Evolutionary conservation across 169 alveolate species (phyloP).

Genomic region (Eimeria brunetti): DNA sequence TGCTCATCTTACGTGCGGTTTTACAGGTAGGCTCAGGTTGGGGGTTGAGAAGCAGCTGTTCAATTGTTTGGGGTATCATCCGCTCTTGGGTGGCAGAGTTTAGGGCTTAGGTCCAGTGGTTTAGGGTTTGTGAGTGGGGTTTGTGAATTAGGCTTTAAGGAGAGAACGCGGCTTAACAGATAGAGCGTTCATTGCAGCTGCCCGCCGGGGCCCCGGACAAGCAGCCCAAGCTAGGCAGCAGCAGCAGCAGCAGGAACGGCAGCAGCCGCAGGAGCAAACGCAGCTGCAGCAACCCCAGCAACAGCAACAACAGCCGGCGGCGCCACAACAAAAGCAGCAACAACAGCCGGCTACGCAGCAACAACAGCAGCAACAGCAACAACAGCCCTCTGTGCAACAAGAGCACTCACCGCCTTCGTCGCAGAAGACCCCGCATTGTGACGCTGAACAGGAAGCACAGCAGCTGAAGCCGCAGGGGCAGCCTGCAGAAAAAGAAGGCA

Average conservation of each 20-base stretch:
- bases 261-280: background rate
- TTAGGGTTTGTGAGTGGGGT: slow-evolving; percentile 4
- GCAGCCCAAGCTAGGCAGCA: slow-evolving; percentile 50
- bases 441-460: background rate
- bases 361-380: background rate
- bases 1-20: slow-evolving; percentile 26
- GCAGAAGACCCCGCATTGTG: background rate
- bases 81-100: background rate
- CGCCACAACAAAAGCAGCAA: background rate
- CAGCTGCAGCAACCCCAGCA: background rate
- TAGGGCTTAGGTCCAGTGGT: background rate
- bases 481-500: background rate
- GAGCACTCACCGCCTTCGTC: too few relatives aligned
- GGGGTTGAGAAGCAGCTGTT: background rate
- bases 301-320: background rate
- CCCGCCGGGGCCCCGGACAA: slow-evolving; percentile 14
- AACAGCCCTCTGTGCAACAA: background rate
- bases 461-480: background rate
- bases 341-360: background rate
- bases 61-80: background rate
- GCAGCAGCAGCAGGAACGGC: slow-evolving; percentile 35
- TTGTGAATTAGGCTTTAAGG: background rate
- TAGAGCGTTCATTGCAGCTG: slow-evolving; percentile 18
- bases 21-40: background rate
- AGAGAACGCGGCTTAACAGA: slow-evolving; percentile 6